Base-by-base conservation (phyloP, 345 rosid genomes). In the Boechera stricta region DNA sequence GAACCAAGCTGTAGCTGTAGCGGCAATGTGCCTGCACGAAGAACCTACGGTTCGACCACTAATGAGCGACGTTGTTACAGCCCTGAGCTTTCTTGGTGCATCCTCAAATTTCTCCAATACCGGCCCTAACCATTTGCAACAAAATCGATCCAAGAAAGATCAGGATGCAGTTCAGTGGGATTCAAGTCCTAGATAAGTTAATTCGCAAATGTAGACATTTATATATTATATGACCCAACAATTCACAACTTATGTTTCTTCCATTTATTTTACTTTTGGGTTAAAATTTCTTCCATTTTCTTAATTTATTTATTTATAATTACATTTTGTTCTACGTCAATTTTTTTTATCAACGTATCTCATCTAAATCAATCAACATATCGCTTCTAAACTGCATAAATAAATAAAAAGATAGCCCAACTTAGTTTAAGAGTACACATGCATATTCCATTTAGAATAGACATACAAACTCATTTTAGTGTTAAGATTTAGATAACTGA, bases 11-110 rank as follows among this genome's bases (percentile, higher is more conserved):
- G 83, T 91, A 13, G 97, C 93, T 10, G 87, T 89, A 2, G 90
- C 97, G 0, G 91, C 93, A 1, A 90, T 91, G 98, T 94, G 98
- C 15, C 79, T 94, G 9, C 87, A 90, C 6, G 97, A 88, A 71
- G 94, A 90, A 21, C 77, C 92, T 3, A 41, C 72, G 0, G 87
- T 69, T 8, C 82, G 97, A 4, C 97, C 98, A 1, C 35, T 85
- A 75, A 94, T 90, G 45, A 84, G 87, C 33, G 97, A 94, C 3
- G 90, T 90, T 55, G 96, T 89, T 7, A 79, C 78, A 3, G 91
- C 96, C 24, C 88, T 94, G 10, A 91, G 86, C 66, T 86, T 85
- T 76, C 89, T 90, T 2, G 88, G 86, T 59, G 67, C 53, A 28
- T 8, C 28, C 0, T 28, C 77, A 1, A 16, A 38, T 38, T 51